Percentiles rank a stretch among this genome's conserved stretches.
Evolutionary conservation across 2,329 filamentous ascomycete species (phyloP).

Genomic region (Thermoascus crustaceus): DNA sequence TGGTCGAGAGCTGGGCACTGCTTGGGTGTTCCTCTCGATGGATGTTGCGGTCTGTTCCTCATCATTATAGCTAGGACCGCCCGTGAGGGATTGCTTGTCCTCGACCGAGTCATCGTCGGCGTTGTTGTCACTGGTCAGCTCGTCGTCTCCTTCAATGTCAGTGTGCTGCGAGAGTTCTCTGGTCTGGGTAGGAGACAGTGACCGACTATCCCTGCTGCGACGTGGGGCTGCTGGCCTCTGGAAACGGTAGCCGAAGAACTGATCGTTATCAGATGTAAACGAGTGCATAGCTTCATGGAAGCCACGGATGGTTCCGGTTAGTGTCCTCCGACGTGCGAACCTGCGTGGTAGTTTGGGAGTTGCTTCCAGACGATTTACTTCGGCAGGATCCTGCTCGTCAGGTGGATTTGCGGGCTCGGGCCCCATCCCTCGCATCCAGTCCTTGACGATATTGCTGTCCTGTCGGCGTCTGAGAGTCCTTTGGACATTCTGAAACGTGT

Average conservation of each 20-base stretch:
- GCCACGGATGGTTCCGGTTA: constrained; percentile 29
- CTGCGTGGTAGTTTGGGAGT: constrained; percentile 42
- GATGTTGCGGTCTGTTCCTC: constrained; percentile 8
- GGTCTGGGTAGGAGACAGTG: constrained; percentile 25
- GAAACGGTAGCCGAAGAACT: constrained; percentile 27
- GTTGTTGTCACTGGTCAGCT: constrained; percentile 74
- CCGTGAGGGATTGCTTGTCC: constrained; percentile 15
- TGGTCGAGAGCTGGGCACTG: constrained; percentile 30
- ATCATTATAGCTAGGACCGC: constrained; percentile 11
- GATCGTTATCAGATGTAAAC: constrained; percentile 51
- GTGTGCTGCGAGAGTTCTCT: constrained; percentile 53
- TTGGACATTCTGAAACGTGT: constrained; percentile 52
- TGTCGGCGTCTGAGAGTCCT: constrained; percentile 55
- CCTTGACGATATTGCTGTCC: constrained; percentile 71
- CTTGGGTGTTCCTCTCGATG: constrained; percentile 21
- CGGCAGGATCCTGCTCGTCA: constrained; percentile 51
- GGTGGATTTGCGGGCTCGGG: constrained; percentile 49
- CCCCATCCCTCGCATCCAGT: constrained; percentile 74
- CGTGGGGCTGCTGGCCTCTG: constrained; percentile 31
- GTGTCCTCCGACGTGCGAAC: constrained; percentile 35
- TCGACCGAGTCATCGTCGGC: constrained; percentile 41
- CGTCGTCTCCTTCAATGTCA: constrained; percentile 82
- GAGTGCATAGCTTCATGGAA: constrained; percentile 46
- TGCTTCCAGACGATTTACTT: constrained; percentile 51
- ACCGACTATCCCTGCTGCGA: constrained; percentile 18